phyloP scores from a whole-genome alignment of 1,139 yeast genomes.

The Hyphopichia buzzinii region DNA sequence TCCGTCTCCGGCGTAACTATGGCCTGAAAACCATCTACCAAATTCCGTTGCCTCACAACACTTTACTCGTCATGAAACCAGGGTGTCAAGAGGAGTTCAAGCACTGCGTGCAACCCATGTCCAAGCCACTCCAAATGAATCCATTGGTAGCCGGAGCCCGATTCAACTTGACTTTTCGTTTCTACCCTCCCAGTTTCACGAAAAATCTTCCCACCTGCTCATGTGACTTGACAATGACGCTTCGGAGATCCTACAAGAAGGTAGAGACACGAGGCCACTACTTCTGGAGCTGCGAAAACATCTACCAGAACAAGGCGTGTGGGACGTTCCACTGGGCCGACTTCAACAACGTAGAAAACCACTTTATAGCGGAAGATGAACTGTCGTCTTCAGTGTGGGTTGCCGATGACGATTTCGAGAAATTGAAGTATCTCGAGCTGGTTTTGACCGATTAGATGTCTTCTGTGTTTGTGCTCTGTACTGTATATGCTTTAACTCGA shows the following conservation, averaged over 20 bases:
- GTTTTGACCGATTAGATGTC: no score
- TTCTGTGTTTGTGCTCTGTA: no score
- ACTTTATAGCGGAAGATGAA: conserved; percentile 21
- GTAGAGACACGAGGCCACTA: conserved; percentile 46
- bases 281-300: conserved; percentile 50
- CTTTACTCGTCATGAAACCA: conserved; percentile 67
- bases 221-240: conserved; percentile 45
- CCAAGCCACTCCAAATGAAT: conserved; percentile 36
- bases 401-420: conserved; percentile 24
- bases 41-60: conserved; percentile 62
- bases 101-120: conserved; percentile 42
- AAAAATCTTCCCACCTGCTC: conserved; percentile 49
- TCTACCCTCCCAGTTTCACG: conserved; percentile 37
- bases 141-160: conserved; percentile 49
- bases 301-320: conserved; percentile 42
- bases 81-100: conserved; percentile 74
- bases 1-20: conserved; percentile 48
- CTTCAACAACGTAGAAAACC: conserved; percentile 25
- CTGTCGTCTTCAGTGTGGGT: conserved; percentile 29
- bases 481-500: no score
- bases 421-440: conserved; percentile 4
- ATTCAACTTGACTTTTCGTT: conserved; percentile 63
- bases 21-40: conserved; percentile 34
- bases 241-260: conserved; percentile 46
- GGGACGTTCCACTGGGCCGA: conserved; percentile 49